phyloP scores from a whole-genome alignment of 176 grass and related monocot species.

The Musa troglodytarum region DNA sequence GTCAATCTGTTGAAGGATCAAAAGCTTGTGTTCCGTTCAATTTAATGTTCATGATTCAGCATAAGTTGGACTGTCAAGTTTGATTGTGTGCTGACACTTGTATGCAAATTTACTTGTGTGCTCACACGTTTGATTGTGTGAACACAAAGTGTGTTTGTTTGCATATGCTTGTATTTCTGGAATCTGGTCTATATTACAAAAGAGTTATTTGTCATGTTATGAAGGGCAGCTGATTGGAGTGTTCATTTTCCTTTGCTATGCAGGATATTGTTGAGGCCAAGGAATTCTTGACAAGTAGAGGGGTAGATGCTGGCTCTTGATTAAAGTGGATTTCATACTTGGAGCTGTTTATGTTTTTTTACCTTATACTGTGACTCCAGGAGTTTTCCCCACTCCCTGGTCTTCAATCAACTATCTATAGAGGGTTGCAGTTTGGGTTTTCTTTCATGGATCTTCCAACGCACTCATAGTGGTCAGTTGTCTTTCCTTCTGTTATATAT shows the following conservation, averaged over 20 bases:
- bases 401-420: too few species aligned
- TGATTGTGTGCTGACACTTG: background rate
- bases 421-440: too few species aligned
- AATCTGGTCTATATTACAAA: too few species aligned
- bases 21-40: background rate
- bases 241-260: background rate
- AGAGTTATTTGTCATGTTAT: background rate
- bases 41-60: background rate
- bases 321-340: background rate
- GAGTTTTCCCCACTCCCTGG: background rate
- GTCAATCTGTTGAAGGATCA: background rate
- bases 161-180: background rate
- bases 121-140: too few species aligned
- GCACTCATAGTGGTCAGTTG: too few species aligned
- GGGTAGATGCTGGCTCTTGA: conserved; percentile 8
- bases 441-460: too few species aligned
- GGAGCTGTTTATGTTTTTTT: background rate
- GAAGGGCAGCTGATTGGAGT: background rate
- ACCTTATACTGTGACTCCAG: background rate
- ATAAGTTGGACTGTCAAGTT: background rate
- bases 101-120: background rate
- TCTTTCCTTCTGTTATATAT: too few species aligned
- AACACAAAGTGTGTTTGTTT: background rate
- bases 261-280: conserved; percentile 13
- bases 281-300: conserved; percentile 14